Evolutionary conservation across 179 eudicot genomes (phyloP).

Genomic region (Actinidia arguta): DNA sequence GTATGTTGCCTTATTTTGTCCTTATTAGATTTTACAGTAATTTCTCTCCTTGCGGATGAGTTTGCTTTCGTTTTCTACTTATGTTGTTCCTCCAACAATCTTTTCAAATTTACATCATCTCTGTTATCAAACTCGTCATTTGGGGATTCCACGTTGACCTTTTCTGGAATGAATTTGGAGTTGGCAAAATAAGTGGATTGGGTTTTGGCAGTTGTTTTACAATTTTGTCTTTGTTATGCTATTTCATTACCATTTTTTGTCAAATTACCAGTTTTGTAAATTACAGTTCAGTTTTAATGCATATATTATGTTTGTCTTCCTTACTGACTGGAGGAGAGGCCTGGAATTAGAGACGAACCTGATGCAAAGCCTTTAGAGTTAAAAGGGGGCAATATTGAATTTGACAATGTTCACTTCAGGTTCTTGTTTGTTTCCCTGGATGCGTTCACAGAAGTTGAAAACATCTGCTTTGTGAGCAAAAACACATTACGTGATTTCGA

Average conservation of each 20-base stretch:
- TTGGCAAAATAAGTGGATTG: not conserved
- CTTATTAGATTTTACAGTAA: not conserved
- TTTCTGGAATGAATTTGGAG: not conserved
- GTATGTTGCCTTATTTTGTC: not conserved
- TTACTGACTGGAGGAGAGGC: conserved; percentile 56
- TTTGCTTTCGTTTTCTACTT: not conserved
- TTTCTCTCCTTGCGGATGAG: not conserved
- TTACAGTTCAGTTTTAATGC: not conserved
- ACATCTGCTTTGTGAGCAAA: not conserved
- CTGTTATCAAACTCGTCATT: conserved; percentile 9
- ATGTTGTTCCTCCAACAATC: not conserved
- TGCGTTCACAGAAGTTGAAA: not conserved
- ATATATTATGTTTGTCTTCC: not conserved
- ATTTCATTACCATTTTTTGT: not conserved
- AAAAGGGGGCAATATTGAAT: conserved; percentile 78
- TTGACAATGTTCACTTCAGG: conserved; percentile 94
- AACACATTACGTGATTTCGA: too few species aligned
- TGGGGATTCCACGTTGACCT: not conserved
- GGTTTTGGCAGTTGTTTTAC: not conserved
- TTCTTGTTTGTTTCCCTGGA: conserved; percentile 24
- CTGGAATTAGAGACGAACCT: conserved; percentile 76
- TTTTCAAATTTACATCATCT: not conserved
- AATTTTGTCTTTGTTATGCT: not conserved
- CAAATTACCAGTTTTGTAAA: not conserved
- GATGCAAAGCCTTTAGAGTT: conserved; percentile 78